These are phyloP conservation scores for Diplodia sapinea DNA, from an alignment of 2,329 filamentous ascomycete genomes.

Conservation along the genomic window DNA sequence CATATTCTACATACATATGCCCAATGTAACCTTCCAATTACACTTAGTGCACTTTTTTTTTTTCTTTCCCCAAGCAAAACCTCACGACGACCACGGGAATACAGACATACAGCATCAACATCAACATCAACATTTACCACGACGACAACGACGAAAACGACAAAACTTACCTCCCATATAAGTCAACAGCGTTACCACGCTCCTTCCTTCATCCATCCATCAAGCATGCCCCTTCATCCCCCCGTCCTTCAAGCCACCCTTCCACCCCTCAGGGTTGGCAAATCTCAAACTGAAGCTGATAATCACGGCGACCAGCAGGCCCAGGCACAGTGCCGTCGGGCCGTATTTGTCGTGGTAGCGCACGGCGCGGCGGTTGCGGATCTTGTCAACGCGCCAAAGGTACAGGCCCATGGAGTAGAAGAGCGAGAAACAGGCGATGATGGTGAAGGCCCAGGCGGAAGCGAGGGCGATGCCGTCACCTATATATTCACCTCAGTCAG, in stretches of 20 bases:
- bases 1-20: not conserved
- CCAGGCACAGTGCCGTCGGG: slow-evolving; percentile 74
- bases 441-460: slow-evolving; percentile 75
- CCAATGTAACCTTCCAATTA: not conserved
- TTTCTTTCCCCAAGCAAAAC: not conserved
- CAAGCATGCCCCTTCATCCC: slow-evolving; percentile 31
- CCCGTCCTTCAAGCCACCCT: slow-evolving; percentile 52
- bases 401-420: slow-evolving; percentile 85
- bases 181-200: not conserved
- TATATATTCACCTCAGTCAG: not conserved
- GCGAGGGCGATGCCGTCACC: slow-evolving; percentile 45
- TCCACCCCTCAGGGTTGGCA: slow-evolving; percentile 55
- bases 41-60: not conserved
- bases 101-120: not conserved
- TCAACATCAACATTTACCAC: no score
- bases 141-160: not conserved
- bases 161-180: not conserved
- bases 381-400: slow-evolving; percentile 84
- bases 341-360: slow-evolving; percentile 92
- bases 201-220: no score
- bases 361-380: slow-evolving; percentile 81
- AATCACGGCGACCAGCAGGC: slow-evolving; percentile 74
- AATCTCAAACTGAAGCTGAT: slow-evolving; percentile 83
- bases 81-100: not conserved
- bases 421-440: slow-evolving; percentile 78